A percentile compares a stretch with the other conserved stretches of the same genome.
Evolutionary conservation across 305 asterid genomes (phyloP).

Genomic region (Rubia tinctorum): DNA sequence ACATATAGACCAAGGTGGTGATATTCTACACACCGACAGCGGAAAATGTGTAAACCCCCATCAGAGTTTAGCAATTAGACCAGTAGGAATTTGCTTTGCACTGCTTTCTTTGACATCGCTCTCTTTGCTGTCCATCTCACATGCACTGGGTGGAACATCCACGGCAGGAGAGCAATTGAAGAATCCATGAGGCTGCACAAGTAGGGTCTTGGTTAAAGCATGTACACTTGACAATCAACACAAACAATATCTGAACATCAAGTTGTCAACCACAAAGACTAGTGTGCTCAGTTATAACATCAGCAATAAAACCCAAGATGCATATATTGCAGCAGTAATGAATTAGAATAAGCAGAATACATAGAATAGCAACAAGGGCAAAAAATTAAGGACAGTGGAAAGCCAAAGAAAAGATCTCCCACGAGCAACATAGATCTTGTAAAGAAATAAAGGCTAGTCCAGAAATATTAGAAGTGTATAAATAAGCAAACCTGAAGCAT

Average conservation of each 20-base stretch:
- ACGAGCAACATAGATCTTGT: too few species aligned
- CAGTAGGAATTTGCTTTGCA: conserved; percentile 45
- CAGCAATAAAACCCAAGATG: neutral
- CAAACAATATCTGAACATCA: neutral
- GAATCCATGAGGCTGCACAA: conserved; percentile 45
- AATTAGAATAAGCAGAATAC: too few species aligned
- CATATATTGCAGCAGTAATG: neutral
- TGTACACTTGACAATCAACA: neutral
- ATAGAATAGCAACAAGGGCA: too few species aligned
- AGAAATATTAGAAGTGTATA: neutral
- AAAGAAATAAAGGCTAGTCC: neutral
- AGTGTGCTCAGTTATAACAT: too few species aligned
- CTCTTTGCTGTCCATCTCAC: conserved; percentile 32
- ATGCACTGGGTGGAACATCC: conserved; percentile 36
- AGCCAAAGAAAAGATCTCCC: too few species aligned
- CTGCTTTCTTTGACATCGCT: conserved; percentile 48
- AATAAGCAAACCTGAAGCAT: conserved; percentile 28
- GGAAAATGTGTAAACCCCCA: neutral
- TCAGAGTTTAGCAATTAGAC: conserved; percentile 71
- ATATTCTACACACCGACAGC: neutral
- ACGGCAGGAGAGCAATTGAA: conserved; percentile 44
- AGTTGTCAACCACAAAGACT: neutral
- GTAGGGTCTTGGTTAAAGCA: neutral
- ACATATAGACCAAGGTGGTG: neutral
- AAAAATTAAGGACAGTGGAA: too few species aligned